These are phyloP conservation scores for Colletotrichum lupini DNA, from an alignment of 2,329 filamentous ascomycete species.

Conservation along the genomic window DNA sequence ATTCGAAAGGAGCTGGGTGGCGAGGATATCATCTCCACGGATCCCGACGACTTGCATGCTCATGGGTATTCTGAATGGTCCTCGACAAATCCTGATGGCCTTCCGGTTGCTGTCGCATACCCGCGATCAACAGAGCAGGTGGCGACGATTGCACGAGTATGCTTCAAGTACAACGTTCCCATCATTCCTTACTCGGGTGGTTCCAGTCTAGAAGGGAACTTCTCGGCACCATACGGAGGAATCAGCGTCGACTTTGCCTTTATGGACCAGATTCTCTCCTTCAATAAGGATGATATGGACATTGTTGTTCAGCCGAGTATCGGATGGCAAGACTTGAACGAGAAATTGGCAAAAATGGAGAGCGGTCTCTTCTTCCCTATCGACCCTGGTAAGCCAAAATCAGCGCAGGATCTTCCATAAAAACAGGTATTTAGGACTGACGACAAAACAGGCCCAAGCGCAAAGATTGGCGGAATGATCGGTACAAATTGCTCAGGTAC, in stretches of 20 bases:
- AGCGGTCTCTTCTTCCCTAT: constrained; percentile 90
- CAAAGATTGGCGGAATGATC: constrained; percentile 86
- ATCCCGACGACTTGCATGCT: constrained; percentile 68
- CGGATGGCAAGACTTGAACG: constrained; percentile 92
- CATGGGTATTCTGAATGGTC: constrained; percentile 79
- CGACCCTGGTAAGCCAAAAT: constrained; percentile 73
- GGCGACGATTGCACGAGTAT: constrained; percentile 72
- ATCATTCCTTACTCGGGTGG: constrained; percentile 91
- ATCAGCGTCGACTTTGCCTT: constrained; percentile 89
- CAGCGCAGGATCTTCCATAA: not conserved
- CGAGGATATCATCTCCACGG: constrained; percentile 70
- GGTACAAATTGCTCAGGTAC: constrained; percentile 83
- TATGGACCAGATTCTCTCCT: constrained; percentile 84
- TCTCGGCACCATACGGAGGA: constrained; percentile 86
- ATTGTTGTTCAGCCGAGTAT: constrained; percentile 91
- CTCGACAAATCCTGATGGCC: constrained; percentile 66
- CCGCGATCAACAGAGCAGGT: constrained; percentile 71
- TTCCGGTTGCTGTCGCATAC: constrained; percentile 74
- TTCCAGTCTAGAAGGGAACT: constrained; percentile 89
- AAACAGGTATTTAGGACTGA: not conserved
- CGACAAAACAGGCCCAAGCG: constrained; percentile 58
- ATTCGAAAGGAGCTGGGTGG: constrained; percentile 60
- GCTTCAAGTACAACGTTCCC: constrained; percentile 82
- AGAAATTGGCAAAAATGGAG: constrained; percentile 72
- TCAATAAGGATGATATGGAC: constrained; percentile 92